Percentiles rank a stretch among this genome's conserved stretches.
Conservation (phyloP, 805 yeast genomes). For the Schwanniomyces yamadae region DNA sequence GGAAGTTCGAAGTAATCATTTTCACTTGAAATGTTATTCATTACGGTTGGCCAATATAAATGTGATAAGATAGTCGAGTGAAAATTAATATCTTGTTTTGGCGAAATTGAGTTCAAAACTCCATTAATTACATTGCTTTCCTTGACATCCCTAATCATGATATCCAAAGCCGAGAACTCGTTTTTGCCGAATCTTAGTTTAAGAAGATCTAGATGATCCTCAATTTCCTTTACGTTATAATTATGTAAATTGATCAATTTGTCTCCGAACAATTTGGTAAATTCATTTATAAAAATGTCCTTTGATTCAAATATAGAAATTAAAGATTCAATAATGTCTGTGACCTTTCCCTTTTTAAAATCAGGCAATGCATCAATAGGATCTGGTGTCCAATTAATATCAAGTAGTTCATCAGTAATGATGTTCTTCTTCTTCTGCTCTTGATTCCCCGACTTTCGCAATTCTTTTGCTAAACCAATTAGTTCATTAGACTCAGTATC, state of each 20-base stretch:
- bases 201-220: slow-evolving; percentile 48
- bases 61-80: slow-evolving; percentile 70
- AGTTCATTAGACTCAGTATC: slow-evolving; percentile 41
- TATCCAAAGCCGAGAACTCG: slow-evolving; percentile 68
- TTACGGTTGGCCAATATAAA: slow-evolving; percentile 75
- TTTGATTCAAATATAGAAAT: slow-evolving; percentile 72
- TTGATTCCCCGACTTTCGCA: slow-evolving; percentile 28
- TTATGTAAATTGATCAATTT: slow-evolving; percentile 46
- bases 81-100: slow-evolving; percentile 19
- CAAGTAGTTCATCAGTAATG: slow-evolving; percentile 40
- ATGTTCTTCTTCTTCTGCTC: slow-evolving; percentile 6
- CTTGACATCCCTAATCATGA: slow-evolving; percentile 75
- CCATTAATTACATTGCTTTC: slow-evolving; percentile 52
- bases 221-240: slow-evolving; percentile 41
- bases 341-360: slow-evolving; percentile 58
- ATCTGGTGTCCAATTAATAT: slow-evolving; percentile 74
- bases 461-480: slow-evolving; percentile 53
- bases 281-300: slow-evolving; percentile 62
- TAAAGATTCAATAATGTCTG: slow-evolving; percentile 70
- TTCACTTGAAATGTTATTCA: slow-evolving; percentile 23
- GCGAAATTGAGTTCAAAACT: slow-evolving; percentile 5
- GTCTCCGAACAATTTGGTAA: slow-evolving; percentile 58
- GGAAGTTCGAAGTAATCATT: slow-evolving; percentile 52
- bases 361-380: slow-evolving; percentile 91
- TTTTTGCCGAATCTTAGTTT: slow-evolving; percentile 65